Base-by-base conservation (phyloP, 805 yeast genomes). In the Nakazawaea ernobii region DNA sequence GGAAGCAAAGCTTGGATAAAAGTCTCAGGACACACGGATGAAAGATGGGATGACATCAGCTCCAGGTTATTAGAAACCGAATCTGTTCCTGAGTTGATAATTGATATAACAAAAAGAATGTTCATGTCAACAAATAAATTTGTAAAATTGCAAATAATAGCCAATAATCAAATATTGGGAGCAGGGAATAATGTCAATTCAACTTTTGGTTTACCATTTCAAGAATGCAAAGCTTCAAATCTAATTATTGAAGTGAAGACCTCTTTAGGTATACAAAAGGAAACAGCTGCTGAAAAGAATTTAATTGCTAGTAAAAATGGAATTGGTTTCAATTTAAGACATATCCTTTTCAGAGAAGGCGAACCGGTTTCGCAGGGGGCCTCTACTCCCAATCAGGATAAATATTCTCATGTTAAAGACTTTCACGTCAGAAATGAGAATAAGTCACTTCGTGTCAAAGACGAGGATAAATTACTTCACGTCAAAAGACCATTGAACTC, bases 401-500 rank as follows among this genome's bases (percentile, higher is more conserved):
- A 20, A 5, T 3, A 3, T 5, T 20, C 24, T 20, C 24, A 20
- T 20, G 5, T 20, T 5, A 20, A 20, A 20, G 24, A n/a, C n/a
- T n/a, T n/a, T n/a, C n/a, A n/a, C n/a, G n/a, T n/a, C n/a, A n/a
- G n/a, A n/a, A n/a, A 20, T 20, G 24, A 20, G 24, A 20, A 20
- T 20, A 20, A 20, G 5, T 20, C 24, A 20, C 5, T 20, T 20
- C 24, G 5, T 20, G 24, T 20, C 24, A 20, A 20, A 20, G 32
- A 30, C 32, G n/a, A 9, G 32, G 32, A 30, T 9, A 30, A 30
- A 17, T 17, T 7, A 30, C 15, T 11, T 24, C 38, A 42, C 26
- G 26, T 42, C 24, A 42, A 42, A 17, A 30, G 45, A 7, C 45
- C 45, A 8, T 42, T 42, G 39, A 42, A 42, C 15, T 42, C 45